These are phyloP conservation scores for Kodamaea hsintzibuensis DNA, from an alignment of 805 yeast genomes.

Conservation along the genomic window DNA sequence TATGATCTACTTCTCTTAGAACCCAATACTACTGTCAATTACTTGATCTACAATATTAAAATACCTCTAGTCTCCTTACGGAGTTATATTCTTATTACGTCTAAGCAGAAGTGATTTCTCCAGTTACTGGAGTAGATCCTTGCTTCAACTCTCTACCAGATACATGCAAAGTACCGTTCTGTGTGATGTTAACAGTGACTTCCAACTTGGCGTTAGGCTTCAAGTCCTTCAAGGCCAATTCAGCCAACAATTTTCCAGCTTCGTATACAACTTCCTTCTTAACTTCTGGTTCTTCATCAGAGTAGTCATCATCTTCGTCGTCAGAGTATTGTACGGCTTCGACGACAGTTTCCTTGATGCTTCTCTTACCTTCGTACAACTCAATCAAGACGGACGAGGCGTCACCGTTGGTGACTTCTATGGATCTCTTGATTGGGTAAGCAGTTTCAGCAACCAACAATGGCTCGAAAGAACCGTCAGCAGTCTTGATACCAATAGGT, in stretches of 20 bases:
- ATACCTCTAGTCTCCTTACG: too few species aligned
- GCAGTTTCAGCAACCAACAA: slow-evolving; percentile 83
- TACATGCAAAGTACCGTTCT: slow-evolving; percentile 63
- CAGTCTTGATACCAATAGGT: slow-evolving; percentile 81
- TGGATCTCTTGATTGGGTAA: slow-evolving; percentile 80
- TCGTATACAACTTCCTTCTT: slow-evolving; percentile 71
- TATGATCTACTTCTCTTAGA: background rate
- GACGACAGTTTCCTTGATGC: slow-evolving; percentile 76
- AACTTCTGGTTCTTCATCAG: slow-evolving; percentile 90
- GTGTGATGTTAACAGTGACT: slow-evolving; percentile 62
- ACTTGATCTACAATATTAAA: too few species aligned
- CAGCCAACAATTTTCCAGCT: slow-evolving; percentile 75
- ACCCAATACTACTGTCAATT: too few species aligned
- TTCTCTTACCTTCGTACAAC: slow-evolving; percentile 83
- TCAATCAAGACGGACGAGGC: slow-evolving; percentile 62
- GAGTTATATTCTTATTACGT: background rate
- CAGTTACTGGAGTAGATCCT: slow-evolving; percentile 56
- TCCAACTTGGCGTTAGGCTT: slow-evolving; percentile 67
- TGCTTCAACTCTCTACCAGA: slow-evolving; percentile 67
- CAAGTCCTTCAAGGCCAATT: slow-evolving; percentile 71
- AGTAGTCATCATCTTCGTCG: slow-evolving; percentile 47
- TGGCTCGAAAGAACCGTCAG: slow-evolving; percentile 69
- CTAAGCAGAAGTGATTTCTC: slow-evolving; percentile 43
- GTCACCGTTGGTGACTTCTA: slow-evolving; percentile 61
- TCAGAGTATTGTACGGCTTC: slow-evolving; percentile 63